Evolutionary conservation across 148 eudicot genomes (phyloP).

Genomic region (Dianthus caryophyllus): DNA sequence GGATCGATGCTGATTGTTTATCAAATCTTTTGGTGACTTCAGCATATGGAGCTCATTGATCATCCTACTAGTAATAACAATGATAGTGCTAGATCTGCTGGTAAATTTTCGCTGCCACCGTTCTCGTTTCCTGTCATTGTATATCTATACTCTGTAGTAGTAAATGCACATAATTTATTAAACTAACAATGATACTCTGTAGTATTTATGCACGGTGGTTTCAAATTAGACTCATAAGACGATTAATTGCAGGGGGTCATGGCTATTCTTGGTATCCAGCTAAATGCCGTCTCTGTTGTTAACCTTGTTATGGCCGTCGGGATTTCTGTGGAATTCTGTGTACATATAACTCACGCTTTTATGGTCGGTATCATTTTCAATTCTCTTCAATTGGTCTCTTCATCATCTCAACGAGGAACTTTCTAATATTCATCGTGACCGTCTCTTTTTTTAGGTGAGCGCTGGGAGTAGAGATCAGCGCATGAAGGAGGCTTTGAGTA

Average conservation of each 20-base stretch:
- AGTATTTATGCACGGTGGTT: neutral
- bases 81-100: slow-evolving; percentile 93
- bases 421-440: neutral
- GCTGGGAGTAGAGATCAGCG: slow-evolving; percentile 84
- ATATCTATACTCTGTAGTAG: neutral
- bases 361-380: slow-evolving; percentile 51
- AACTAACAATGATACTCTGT: no score
- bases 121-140: neutral
- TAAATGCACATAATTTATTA: neutral
- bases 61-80: slow-evolving; percentile 72
- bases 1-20: slow-evolving; percentile 11
- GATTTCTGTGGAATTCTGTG: slow-evolving; percentile 97
- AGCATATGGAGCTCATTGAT: slow-evolving; percentile 94
- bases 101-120: slow-evolving; percentile 35
- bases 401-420: neutral
- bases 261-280: slow-evolving; percentile 89
- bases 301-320: slow-evolving; percentile 98
- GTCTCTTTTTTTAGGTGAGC: slow-evolving; percentile 45
- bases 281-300: slow-evolving; percentile 96
- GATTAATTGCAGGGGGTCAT: slow-evolving; percentile 76
- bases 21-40: slow-evolving; percentile 23
- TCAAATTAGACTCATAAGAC: slow-evolving; percentile 17
- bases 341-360: slow-evolving; percentile 98
- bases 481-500: slow-evolving; percentile 75
- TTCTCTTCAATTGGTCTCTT: neutral